Conservation (phyloP, 441 rosid species). For the Arabidopsis lyrata region DNA sequence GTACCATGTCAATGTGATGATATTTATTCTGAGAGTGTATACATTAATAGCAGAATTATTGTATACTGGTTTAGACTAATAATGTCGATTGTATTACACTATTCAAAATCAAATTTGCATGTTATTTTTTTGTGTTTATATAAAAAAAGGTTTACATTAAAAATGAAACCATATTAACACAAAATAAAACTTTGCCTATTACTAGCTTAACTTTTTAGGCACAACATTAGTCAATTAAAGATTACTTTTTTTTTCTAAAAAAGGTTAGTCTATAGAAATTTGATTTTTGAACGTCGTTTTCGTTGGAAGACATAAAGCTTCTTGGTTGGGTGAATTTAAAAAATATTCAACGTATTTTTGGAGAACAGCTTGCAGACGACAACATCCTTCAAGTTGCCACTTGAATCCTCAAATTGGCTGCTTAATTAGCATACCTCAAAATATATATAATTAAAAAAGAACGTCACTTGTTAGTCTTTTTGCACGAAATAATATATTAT, state of each 20-base stretch:
- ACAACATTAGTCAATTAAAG: not conserved
- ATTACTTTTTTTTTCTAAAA: not conserved
- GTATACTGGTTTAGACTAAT: not conserved
- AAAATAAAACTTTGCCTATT: not conserved
- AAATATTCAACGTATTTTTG: constrained; percentile 36
- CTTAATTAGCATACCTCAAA: constrained; percentile 26
- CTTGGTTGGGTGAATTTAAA: constrained; percentile 40
- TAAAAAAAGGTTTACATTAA: no score
- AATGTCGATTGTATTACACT: not conserved
- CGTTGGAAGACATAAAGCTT: constrained; percentile 42
- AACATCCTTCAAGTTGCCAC: constrained; percentile 34
- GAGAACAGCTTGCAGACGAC: constrained; percentile 44
- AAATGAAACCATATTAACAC: not conserved
- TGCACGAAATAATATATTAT: constrained; percentile 15
- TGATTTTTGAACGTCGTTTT: constrained; percentile 28
- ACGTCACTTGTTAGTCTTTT: constrained; percentile 31
- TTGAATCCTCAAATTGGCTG: constrained; percentile 41
- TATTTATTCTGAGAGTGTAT: not conserved
- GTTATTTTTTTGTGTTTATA: no score
- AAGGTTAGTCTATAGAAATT: not conserved
- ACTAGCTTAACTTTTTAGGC: not conserved
- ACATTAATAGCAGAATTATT: not conserved
- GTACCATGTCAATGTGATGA: not conserved
- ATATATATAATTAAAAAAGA: not conserved
- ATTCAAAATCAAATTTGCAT: no score